Evolutionary conservation across 495 filamentous ascomycete genomes (phyloP).

Genomic region (Astrothelium subdiscretum): DNA sequence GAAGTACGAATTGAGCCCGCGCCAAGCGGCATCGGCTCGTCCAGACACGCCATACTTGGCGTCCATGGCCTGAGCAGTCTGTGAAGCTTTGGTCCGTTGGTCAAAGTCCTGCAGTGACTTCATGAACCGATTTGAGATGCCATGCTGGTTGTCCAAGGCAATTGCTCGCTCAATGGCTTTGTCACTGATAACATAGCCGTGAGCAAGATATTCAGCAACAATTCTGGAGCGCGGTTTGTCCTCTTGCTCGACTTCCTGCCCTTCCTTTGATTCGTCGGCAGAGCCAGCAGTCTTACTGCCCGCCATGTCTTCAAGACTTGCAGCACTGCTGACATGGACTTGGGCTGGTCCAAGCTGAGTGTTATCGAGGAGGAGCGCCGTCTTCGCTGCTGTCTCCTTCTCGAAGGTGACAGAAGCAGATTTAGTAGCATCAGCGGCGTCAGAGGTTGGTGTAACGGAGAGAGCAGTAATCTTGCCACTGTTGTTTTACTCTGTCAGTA

Average conservation of each 20-base stretch:
- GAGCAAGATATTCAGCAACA: slow-evolving; percentile 86
- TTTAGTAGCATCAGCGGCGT: slow-evolving; percentile 49
- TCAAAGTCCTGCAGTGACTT: slow-evolving; percentile 64
- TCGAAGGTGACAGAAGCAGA: slow-evolving; percentile 89
- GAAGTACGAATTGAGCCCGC: slow-evolving; percentile 68
- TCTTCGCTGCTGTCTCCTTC: slow-evolving; percentile 90
- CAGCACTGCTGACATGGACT: slow-evolving; percentile 62
- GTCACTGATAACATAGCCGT: slow-evolving; percentile 84
- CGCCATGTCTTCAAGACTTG: slow-evolving; percentile 54
- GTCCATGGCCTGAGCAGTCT: slow-evolving; percentile 66
- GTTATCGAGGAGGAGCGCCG: slow-evolving; percentile 89
- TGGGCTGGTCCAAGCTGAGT: slow-evolving; percentile 76
- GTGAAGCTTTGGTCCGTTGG: slow-evolving; percentile 64
- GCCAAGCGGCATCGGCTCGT: slow-evolving; percentile 52
- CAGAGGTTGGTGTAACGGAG: slow-evolving; percentile 56
- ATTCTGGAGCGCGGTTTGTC: slow-evolving; percentile 91
- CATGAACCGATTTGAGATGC: slow-evolving; percentile 67
- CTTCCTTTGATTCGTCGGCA: slow-evolving; percentile 36
- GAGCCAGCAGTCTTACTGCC: slow-evolving; percentile 28
- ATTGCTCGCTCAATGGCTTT: slow-evolving; percentile 75
- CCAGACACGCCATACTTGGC: slow-evolving; percentile 60
- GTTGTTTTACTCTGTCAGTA: slow-evolving; percentile 18
- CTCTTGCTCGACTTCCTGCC: slow-evolving; percentile 71
- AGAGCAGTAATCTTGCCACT: slow-evolving; percentile 86
- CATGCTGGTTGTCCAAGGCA: slow-evolving; percentile 80